Percentiles rank a stretch among this genome's conserved stretches.
Evolutionary conservation across 2,329 filamentous ascomycete genomes (phyloP).

Genomic region (Myriosclerotinia duriaeana): DNA sequence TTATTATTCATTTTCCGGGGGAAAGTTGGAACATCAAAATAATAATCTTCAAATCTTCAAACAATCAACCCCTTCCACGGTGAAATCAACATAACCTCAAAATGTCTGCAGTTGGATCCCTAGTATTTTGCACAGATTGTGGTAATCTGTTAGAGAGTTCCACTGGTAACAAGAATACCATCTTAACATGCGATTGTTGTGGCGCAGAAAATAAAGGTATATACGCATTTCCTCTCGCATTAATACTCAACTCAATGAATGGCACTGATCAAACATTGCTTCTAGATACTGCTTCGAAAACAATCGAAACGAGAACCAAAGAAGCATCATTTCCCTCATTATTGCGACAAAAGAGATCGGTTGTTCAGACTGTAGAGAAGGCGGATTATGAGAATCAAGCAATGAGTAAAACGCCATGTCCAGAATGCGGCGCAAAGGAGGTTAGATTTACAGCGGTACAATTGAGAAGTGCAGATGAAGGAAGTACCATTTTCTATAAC

Average conservation of each 20-base stretch:
- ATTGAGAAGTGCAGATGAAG: conserved; percentile 89
- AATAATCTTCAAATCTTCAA: background rate
- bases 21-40: background rate
- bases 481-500: conserved; percentile 85
- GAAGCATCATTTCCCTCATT: conserved; percentile 86
- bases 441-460: conserved; percentile 86
- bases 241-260: background rate
- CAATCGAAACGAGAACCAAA: conserved; percentile 80
- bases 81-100: conserved; percentile 29
- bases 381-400: conserved; percentile 76
- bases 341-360: conserved; percentile 83
- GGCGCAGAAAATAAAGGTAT: conserved; percentile 80
- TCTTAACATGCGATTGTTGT: conserved; percentile 82
- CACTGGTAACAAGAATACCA: conserved; percentile 71
- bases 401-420: conserved; percentile 67
- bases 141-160: conserved; percentile 85
- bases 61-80: background rate
- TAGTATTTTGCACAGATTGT: conserved; percentile 91
- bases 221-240: background rate
- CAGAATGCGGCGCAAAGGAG: conserved; percentile 76
- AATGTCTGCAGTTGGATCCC: conserved; percentile 87
- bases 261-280: conserved; percentile 19
- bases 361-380: conserved; percentile 75
- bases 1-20: conserved; percentile 8
- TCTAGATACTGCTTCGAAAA: conserved; percentile 68